Evolutionary conservation across 225 moss, liverwort and hornwort genomes (phyloP), one percentile per base, ranked within the genome.

Genomic region (Physcomitrium patens): DNA sequence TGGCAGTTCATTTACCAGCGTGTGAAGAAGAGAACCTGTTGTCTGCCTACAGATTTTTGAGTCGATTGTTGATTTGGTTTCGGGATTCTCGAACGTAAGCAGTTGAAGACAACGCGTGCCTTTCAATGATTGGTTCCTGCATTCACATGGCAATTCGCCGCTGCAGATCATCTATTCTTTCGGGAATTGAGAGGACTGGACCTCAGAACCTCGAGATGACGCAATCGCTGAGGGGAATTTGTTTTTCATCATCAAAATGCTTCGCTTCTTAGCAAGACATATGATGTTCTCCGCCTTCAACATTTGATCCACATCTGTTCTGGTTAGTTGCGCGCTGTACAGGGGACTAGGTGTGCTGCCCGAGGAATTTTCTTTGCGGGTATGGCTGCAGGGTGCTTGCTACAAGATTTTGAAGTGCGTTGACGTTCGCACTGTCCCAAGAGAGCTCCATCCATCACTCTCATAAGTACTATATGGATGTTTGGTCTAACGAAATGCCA

Each of bases 11-110:
- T 62, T 26, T 55, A 56, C 67, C 68, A 49, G 5, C 69, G 20
- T 83, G 66, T 67, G 68, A 23, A 58, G 73, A 64, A 45, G 66
- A 70, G 19, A 10, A 69, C 69, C 26, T 16, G 26, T 71, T 68
- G 17, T 56, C 56, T 71, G 56, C 14, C 14, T 63, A 18, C 63
- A 57, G 43, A 68, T 67, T 66, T 10, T 68, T 67, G 55, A 47
- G 56, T 56, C 14, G 15, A 26, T 74, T 65, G 57, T 69, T 74
- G 52, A 60, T 31, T 67, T 61, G 53, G 61, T 71, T 37, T 67
- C 26, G 4, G 77, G 24, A 59, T 82, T 49, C 67, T 56, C 66
- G 15, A 65, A 46, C 31, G 45, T 60, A 37, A 53, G 52, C 51
- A 65, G 55, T 44, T 45, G 65, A 46, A 70, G 31, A 66, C 19